phyloP scores from a whole-genome alignment of 2,329 filamentous ascomycete species.

The Teratosphaeria gauchensis region DNA sequence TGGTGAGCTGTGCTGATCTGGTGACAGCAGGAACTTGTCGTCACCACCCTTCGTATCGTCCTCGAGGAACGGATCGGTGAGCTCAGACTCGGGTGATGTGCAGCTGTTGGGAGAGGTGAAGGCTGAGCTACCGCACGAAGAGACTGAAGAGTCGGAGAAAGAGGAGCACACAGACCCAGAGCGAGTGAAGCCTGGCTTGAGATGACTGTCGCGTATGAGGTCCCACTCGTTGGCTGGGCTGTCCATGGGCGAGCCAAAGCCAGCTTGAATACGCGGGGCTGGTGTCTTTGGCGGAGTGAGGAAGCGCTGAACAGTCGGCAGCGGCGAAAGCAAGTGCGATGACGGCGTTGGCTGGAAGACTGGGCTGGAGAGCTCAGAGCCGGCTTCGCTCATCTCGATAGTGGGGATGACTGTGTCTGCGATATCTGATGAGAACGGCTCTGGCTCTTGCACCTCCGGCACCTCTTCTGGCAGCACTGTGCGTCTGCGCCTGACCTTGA shows the following conservation, averaged over 20 bases:
- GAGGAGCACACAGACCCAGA: conserved; percentile 50
- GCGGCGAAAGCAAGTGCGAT: conserved; percentile 34
- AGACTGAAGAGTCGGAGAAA: conserved; percentile 53
- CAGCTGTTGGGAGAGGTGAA: conserved; percentile 34
- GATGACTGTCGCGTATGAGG: conserved; percentile 19
- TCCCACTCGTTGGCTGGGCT: conserved; percentile 22
- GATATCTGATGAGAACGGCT: conserved; percentile 3
- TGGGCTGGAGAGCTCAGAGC: conserved; percentile 18
- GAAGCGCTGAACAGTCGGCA: conserved; percentile 25
- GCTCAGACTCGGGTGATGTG: conserved; percentile 52
- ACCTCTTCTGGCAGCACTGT: conserved; percentile 15
- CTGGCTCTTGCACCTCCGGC: conserved; percentile 4
- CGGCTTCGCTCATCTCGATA: conserved; percentile 38
- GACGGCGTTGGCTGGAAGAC: conserved; percentile 19
- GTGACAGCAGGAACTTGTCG: conserved; percentile 14
- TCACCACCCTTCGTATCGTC: conserved; percentile 16
- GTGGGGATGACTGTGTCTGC: conserved; percentile 34
- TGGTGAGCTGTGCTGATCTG: conserved; percentile 11
- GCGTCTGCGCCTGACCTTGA: conserved; percentile 40
- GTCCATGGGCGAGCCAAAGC: conserved; percentile 15
- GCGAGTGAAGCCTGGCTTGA: conserved; percentile 32
- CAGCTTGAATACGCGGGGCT: conserved; percentile 22
- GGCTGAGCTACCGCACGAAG: conserved; percentile 48
- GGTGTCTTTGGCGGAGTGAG: conserved; percentile 43
- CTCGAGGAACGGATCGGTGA: conserved; percentile 44